Evolutionary conservation across 2,329 filamentous ascomycete species (phyloP), one percentile per base, ranked within the genome.

Genomic region (Pseudocercospora fijiensis): DNA sequence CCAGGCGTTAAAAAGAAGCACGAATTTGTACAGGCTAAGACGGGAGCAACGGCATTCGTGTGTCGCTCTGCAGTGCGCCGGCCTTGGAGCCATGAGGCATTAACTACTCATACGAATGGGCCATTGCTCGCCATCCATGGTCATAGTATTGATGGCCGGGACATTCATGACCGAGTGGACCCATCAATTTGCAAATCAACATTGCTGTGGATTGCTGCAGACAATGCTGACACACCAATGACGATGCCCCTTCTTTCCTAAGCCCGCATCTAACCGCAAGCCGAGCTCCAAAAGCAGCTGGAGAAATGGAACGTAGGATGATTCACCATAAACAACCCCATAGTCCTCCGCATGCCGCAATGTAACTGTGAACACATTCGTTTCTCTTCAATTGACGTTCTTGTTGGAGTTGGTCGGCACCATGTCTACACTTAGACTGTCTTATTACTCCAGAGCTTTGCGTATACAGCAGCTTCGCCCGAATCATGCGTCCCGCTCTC

Each of bases 401-500:
- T 16, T 13, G 16, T 58, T 20, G 41, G 28, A 16, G 24, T 11
- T 63, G 30, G 47, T 43, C 49, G 56, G 30, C 61, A 61, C 5
- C 22, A 66, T 66, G 64, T 61, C 57, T 53, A 27, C 57, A 33
- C 18, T 63, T 20, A 58, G 64, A 56, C 51, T 41, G 16, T 56
- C 66, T 2, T 43, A 57, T 45, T 43, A 57, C 37, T 18, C 53
- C 13, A 56, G 61, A 43, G 60, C 47, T 20, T 61, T 63, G 45
- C 63, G 63, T 41, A 24, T 57, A 24, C 61, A 66, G 28, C 65
- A 61, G 27, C 24, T 45, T 13, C 57, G 63, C 37, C 60, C 58
- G 47, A 27, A 45, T 24, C 63, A 55, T 47, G 58, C 62, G 11
- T 56, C 69, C 13, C 65, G 69, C 16, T 58, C 66, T 33, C 61